Evolutionary conservation across 2,329 filamentous ascomycete species (phyloP).

Genomic region (Emmonsiellopsis sp.): DNA sequence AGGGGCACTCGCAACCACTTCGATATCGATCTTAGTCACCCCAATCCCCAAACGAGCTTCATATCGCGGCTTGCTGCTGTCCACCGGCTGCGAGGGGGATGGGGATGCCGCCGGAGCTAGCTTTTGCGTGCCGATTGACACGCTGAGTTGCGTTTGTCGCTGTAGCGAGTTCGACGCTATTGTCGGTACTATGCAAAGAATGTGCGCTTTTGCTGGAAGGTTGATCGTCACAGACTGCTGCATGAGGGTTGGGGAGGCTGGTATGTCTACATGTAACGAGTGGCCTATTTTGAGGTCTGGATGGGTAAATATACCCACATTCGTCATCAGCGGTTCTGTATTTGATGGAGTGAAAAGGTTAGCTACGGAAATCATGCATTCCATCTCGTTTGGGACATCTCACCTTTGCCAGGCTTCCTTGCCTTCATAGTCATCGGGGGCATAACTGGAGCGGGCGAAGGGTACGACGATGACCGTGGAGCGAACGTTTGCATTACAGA

Average conservation of each 20-base stretch:
- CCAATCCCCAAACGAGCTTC: conserved; percentile 64
- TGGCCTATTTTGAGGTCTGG: conserved; percentile 54
- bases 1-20: conserved; percentile 63
- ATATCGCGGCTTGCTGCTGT: conserved; percentile 58
- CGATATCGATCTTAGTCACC: conserved; percentile 69
- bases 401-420: not conserved
- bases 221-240: conserved; percentile 67
- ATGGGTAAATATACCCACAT: conserved; percentile 59
- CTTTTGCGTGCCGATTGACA: conserved; percentile 56
- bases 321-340: conserved; percentile 49
- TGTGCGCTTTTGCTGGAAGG: conserved; percentile 56
- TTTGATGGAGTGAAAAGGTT: not conserved
- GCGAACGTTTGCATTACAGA: not conserved
- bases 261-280: conserved; percentile 55
- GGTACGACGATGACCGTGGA: not conserved
- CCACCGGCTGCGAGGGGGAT: conserved; percentile 42
- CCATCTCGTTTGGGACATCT: not conserved
- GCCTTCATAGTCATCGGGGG: not conserved
- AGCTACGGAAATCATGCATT: not conserved
- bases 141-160: conserved; percentile 68
- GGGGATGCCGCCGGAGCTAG: conserved; percentile 54
- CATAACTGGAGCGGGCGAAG: not conserved
- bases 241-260: conserved; percentile 55
- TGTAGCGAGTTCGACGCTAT: conserved; percentile 55
- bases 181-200: conserved; percentile 61